Evolutionary conservation across 2,329 filamentous ascomycete species (phyloP).

Genomic region (Aspergillus fijiensis): DNA sequence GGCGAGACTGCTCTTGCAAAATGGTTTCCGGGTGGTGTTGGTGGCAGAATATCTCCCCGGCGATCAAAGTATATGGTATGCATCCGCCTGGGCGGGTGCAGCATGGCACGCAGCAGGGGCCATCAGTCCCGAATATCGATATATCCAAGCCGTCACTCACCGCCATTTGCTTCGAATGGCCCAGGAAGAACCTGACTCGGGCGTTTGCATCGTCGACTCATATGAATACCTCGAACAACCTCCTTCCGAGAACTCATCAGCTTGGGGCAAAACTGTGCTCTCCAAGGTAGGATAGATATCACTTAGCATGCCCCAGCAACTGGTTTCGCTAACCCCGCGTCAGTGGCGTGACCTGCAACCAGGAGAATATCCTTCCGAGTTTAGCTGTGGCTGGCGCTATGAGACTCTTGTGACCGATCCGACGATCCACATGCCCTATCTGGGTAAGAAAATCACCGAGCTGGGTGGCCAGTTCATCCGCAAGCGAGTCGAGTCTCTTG

Average conservation of each 20-base stretch:
- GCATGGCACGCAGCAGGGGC: conserved; percentile 42
- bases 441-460: conserved; percentile 28
- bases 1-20: conserved; percentile 36
- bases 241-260: conserved; percentile 33
- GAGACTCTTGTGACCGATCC: conserved; percentile 40
- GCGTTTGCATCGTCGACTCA: conserved; percentile 36
- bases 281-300: conserved; percentile 28
- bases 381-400: conserved; percentile 37
- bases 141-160: conserved; percentile 38
- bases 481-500: conserved; percentile 33
- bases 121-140: conserved; percentile 35
- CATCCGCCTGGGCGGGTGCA: conserved; percentile 42
- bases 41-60: conserved; percentile 41
- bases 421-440: conserved; percentile 38
- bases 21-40: conserved; percentile 36
- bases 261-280: conserved; percentile 38
- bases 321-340: conserved; percentile 1
- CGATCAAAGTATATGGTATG: conserved; percentile 38
- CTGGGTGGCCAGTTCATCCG: conserved; percentile 38
- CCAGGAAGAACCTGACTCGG: conserved; percentile 33
- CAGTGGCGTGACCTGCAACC: conserved; percentile 36
- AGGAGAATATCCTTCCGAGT: conserved; percentile 35
- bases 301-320: too few species aligned
- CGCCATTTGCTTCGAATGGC: conserved; percentile 38
- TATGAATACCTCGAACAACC: conserved; percentile 37